Percentiles rank a stretch among this genome's conserved stretches.
phyloP scores from a whole-genome alignment of 1,284 basidiomycete species.

The Boletellus dicymbophilus region DNA sequence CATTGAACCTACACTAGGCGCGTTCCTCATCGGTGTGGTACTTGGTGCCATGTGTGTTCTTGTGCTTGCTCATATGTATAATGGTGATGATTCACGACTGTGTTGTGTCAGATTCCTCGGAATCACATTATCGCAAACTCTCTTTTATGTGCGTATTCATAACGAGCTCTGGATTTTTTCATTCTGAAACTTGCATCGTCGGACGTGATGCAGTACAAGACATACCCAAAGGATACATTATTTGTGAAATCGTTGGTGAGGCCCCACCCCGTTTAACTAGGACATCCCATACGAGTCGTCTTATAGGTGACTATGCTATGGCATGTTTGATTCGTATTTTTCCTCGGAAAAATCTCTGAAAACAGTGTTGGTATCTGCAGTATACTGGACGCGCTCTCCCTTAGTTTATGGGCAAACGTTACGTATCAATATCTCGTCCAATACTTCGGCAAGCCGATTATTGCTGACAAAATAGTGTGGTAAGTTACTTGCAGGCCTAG shows the following conservation, averaged over 20 bases:
- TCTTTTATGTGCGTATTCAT: conserved; percentile 1
- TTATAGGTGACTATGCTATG: conserved; percentile 7
- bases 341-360: too few species aligned
- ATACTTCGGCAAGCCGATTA: not conserved
- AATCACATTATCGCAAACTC: conserved; percentile 7
- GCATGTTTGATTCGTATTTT: not conserved
- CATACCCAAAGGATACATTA: not conserved
- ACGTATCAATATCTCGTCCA: not conserved
- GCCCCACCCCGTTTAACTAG: not conserved
- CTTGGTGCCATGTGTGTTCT: conserved; percentile 2
- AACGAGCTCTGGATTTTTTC: not conserved
- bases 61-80: not conserved
- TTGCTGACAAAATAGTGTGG: not conserved
- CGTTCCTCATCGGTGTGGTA: conserved; percentile 6
- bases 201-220: not conserved
- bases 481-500: not conserved
- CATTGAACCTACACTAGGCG: conserved; percentile 4
- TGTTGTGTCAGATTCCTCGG: conserved; percentile 4
- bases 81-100: not conserved
- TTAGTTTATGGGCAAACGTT: not conserved
- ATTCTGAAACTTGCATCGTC: not conserved
- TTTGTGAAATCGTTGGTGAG: conserved; percentile 1
- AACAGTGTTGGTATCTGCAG: not conserved
- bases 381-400: conserved; percentile 2
- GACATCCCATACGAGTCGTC: not conserved